These are phyloP conservation scores for Pterula multifida DNA, from an alignment of 1,284 basidiomycete species.

Conservation along the genomic window DNA sequence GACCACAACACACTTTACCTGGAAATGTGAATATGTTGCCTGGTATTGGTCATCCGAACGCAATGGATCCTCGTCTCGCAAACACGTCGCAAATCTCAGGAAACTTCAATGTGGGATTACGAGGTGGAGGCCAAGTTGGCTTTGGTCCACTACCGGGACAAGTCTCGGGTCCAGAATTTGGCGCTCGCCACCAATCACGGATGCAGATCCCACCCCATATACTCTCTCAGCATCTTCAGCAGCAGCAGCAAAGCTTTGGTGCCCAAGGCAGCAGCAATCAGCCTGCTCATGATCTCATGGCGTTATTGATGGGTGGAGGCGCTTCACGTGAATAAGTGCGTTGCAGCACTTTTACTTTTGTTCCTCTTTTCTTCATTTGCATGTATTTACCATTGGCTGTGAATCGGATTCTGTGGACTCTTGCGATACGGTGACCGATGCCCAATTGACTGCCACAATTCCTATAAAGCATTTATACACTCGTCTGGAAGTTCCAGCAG, in stretches of 20 bases:
- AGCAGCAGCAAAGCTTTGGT: constrained; percentile 36
- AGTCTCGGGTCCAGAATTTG: constrained; percentile 28
- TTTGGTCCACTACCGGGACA: constrained; percentile 16
- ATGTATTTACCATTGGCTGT: neutral
- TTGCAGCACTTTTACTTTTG: constrained; percentile 6
- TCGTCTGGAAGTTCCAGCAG: too few species aligned
- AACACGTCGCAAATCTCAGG: constrained; percentile 31
- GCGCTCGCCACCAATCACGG: constrained; percentile 17
- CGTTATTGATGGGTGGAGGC: constrained; percentile 61
- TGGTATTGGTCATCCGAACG: constrained; percentile 26
- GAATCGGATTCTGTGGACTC: neutral
- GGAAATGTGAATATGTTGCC: neutral
- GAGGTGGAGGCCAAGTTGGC: constrained; percentile 25
- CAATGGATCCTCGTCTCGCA: constrained; percentile 39
- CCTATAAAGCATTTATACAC: too few species aligned
- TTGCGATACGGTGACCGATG: too few species aligned
- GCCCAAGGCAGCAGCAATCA: constrained; percentile 21
- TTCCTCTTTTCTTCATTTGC: neutral
- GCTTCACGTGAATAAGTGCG: constrained; percentile 44
- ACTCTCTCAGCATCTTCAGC: constrained; percentile 32
- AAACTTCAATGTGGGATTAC: constrained; percentile 28
- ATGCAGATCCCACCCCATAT: constrained; percentile 25
- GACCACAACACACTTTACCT: neutral
- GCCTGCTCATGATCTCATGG: constrained; percentile 62
- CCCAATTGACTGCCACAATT: too few species aligned